Evolutionary conservation across 192 early-diverging fungal species (phyloP).

Genomic region (Entomortierella chlamydospora): DNA sequence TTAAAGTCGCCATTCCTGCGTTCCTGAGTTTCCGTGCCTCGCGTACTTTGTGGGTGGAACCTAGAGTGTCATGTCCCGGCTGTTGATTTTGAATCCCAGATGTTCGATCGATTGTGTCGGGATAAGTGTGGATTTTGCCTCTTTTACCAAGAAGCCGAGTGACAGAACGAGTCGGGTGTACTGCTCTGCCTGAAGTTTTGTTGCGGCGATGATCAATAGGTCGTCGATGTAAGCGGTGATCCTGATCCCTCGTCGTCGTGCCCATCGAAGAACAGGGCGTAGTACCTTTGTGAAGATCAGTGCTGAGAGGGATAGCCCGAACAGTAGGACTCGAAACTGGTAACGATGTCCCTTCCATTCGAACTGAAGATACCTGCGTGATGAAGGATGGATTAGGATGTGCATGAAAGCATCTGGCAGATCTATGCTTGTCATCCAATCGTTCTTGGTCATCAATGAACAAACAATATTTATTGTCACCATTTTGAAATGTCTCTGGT

Average conservation of each 20-base stretch:
- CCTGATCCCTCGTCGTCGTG: constrained; percentile 16
- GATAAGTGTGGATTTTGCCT: constrained; percentile 25
- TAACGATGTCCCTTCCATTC: constrained; percentile 27
- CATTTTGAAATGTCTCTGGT: constrained; percentile 28
- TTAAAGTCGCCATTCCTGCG: constrained; percentile 12
- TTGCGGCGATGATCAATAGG: constrained; percentile 8
- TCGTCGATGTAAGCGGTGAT: constrained; percentile 45
- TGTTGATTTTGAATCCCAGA: constrained; percentile 33
- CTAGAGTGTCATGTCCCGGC: constrained; percentile 19
- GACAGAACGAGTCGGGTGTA: constrained; percentile 9
- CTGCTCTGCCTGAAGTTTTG: background rate
- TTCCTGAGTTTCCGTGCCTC: constrained; percentile 20
- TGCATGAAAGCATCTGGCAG: constrained; percentile 50
- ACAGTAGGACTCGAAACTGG: constrained; percentile 47
- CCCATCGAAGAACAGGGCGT: constrained; percentile 33
- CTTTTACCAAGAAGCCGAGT: constrained; percentile 25
- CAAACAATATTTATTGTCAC: constrained; percentile 20
- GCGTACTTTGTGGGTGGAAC: constrained; percentile 19
- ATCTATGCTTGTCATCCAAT: constrained; percentile 24
- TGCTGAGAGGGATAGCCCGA: constrained; percentile 26
- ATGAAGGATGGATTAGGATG: constrained; percentile 37
- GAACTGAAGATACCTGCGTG: constrained; percentile 43
- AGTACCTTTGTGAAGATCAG: constrained; percentile 45
- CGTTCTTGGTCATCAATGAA: constrained; percentile 22
- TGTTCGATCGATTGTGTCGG: constrained; percentile 20